phyloP scores from a whole-genome alignment of 257 asterid genomes.

The Paraleonurus japonicus region DNA sequence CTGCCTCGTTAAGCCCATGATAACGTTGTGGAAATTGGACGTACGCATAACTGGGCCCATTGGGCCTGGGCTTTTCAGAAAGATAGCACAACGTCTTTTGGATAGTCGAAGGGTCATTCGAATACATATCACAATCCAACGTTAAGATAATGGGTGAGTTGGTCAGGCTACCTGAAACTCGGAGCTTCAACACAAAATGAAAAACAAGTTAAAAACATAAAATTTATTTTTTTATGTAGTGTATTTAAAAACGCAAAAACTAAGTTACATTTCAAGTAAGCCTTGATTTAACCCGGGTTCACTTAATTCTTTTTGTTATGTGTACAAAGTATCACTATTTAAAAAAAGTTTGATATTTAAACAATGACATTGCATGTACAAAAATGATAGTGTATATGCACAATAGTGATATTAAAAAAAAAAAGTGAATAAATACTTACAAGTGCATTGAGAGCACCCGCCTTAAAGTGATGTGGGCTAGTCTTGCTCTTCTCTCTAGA shows the following conservation, averaged over 20 bases:
- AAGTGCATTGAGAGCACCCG: conserved; percentile 78
- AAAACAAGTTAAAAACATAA: too few relatives aligned
- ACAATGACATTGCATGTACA: too few relatives aligned
- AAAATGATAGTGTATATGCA: too few relatives aligned
- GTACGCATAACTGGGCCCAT: conserved; percentile 48
- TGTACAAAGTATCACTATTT: too few relatives aligned
- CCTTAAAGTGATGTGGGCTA: conserved; percentile 65
- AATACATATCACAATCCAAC: conserved; percentile 79
- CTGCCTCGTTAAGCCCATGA: conserved; percentile 61
- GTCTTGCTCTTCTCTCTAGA: conserved; percentile 58
- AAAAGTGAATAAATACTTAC: conserved; percentile 27
- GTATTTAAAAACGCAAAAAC: not conserved
- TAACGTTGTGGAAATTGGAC: conserved; percentile 70
- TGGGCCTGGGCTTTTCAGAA: conserved; percentile 23
- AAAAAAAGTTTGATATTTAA: too few relatives aligned
- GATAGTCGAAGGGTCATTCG: conserved; percentile 64
- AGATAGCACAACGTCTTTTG: conserved; percentile 49
- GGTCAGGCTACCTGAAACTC: conserved; percentile 67
- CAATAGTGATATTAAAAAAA: too few relatives aligned
- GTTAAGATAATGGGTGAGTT: conserved; percentile 70
- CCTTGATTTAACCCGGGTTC: too few relatives aligned
- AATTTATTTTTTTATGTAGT: not conserved
- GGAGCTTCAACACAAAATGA: conserved; percentile 43
- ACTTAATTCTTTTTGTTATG: too few relatives aligned
- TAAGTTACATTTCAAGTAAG: too few relatives aligned